Evolutionary conservation across 2,329 filamentous ascomycete species (phyloP).

Genomic region (Hypomyces rosellus): DNA sequence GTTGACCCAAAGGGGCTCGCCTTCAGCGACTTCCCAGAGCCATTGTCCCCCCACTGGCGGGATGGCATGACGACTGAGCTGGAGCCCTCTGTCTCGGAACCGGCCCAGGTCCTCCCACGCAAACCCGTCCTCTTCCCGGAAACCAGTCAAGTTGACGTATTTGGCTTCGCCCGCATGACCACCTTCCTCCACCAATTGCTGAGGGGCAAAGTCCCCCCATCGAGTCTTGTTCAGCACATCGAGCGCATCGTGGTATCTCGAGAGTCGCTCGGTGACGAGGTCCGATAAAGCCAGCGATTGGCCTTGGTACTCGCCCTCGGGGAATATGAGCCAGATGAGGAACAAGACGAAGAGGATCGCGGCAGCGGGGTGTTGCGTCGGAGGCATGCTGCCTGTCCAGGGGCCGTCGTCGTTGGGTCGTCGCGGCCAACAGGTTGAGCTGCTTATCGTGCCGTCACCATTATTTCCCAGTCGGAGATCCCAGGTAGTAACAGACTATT

Average conservation of each 20-base stretch:
- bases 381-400: slow-evolving; percentile 36
- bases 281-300: slow-evolving; percentile 29
- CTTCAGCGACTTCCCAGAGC: slow-evolving; percentile 32
- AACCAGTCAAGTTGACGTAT: slow-evolving; percentile 69
- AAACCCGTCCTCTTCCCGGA: slow-evolving; percentile 66
- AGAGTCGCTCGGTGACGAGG: slow-evolving; percentile 38
- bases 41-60: slow-evolving; percentile 36
- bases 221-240: slow-evolving; percentile 47
- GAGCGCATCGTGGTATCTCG: slow-evolving; percentile 46
- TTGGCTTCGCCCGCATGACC: slow-evolving; percentile 20
- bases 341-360: slow-evolving; percentile 25
- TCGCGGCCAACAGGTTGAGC: slow-evolving; percentile 9
- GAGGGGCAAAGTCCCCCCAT: slow-evolving; percentile 56
- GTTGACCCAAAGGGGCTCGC: slow-evolving; percentile 62
- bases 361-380: slow-evolving; percentile 35
- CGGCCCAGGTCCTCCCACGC: slow-evolving; percentile 67
- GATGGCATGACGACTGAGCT: slow-evolving; percentile 51
- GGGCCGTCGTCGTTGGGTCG: slow-evolving; percentile 6
- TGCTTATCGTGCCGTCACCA: not conserved
- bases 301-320: slow-evolving; percentile 28
- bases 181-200: slow-evolving; percentile 20
- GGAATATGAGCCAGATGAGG: slow-evolving; percentile 35
- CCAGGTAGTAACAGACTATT: no score
- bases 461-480: not conserved
- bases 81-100: slow-evolving; percentile 59